phyloP scores from a whole-genome alignment of 768 basidiomycete genomes.

The Podaxis sp. region DNA sequence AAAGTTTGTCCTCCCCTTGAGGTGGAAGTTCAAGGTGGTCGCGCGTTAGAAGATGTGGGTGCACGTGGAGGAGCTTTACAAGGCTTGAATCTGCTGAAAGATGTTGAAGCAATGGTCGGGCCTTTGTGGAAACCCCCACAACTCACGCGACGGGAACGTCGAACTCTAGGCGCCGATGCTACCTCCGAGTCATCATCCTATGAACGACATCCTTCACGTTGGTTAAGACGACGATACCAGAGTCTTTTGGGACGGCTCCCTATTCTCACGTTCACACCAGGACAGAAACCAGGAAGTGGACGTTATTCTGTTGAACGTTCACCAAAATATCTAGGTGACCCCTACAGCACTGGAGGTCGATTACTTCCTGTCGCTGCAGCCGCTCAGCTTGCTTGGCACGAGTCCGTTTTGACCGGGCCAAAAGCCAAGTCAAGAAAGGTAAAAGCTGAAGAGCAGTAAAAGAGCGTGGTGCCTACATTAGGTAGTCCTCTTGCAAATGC shows the following conservation, averaged over 20 bases:
- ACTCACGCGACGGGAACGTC: conserved; percentile 36
- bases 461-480: neutral
- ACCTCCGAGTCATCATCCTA: neutral
- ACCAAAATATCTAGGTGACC: conserved; percentile 26
- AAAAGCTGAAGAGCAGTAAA: conserved; percentile 7
- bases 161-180: neutral
- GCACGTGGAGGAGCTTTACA: conserved; percentile 16
- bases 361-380: conserved; percentile 28
- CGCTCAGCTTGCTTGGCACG: conserved; percentile 36
- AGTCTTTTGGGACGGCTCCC: conserved; percentile 63
- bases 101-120: conserved; percentile 46
- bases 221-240: conserved; percentile 57
- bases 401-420: conserved; percentile 7
- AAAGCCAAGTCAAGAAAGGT: conserved; percentile 4
- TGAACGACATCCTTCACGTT: conserved; percentile 39
- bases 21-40: conserved; percentile 28
- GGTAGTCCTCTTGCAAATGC: neutral
- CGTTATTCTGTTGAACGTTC: conserved; percentile 33
- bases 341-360: conserved; percentile 23
- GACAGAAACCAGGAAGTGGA: conserved; percentile 13
- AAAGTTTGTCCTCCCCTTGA: conserved; percentile 65
- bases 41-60: conserved; percentile 13
- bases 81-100: conserved; percentile 39
- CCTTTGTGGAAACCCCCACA: conserved; percentile 25
- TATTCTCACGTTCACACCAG: conserved; percentile 40